A percentile compares a stretch with the other conserved stretches of the same genome.
phyloP scores from a whole-genome alignment of 441 rosid species.

The Pelargonium exstipulatum region DNA sequence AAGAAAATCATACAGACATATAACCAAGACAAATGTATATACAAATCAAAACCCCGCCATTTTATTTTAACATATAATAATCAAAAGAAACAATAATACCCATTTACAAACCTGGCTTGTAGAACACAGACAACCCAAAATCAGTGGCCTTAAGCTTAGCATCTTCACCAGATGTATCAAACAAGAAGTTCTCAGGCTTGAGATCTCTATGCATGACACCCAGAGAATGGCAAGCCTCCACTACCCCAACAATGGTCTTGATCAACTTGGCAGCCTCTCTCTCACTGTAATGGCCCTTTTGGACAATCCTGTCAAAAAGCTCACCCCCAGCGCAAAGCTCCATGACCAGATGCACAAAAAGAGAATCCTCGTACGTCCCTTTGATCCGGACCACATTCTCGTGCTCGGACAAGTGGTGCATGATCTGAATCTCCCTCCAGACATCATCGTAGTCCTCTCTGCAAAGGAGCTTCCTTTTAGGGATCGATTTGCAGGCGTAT shows the following conservation, averaged over 20 bases:
- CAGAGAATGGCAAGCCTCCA: constrained; percentile 84
- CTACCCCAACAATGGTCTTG: constrained; percentile 69
- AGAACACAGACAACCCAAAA: constrained; percentile 90
- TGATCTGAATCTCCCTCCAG: constrained; percentile 89
- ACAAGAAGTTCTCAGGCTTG: constrained; percentile 96
- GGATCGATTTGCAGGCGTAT: constrained; percentile 75
- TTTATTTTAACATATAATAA: neutral
- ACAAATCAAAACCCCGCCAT: neutral
- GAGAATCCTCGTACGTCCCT: constrained; percentile 82
- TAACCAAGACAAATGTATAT: neutral
- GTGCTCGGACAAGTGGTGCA: constrained; percentile 91
- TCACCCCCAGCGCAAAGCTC: constrained; percentile 95
- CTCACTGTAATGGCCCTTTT: constrained; percentile 80
- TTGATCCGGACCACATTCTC: constrained; percentile 77
- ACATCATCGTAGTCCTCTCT: constrained; percentile 84
- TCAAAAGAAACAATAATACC: neutral
- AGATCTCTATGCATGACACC: constrained; percentile 96
- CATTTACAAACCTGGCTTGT: constrained; percentile 56
- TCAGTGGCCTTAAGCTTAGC: constrained; percentile 74
- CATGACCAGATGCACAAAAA: constrained; percentile 85
- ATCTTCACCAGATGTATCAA: constrained; percentile 60
- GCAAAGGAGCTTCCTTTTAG: constrained; percentile 65
- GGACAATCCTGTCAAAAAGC: constrained; percentile 84
- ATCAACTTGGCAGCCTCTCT: constrained; percentile 82
- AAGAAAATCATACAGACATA: neutral